A percentile compares a stretch with the other conserved stretches of the same genome.
phyloP scores from a whole-genome alignment of 139 green algal species.

The Micractinium sp. region DNA sequence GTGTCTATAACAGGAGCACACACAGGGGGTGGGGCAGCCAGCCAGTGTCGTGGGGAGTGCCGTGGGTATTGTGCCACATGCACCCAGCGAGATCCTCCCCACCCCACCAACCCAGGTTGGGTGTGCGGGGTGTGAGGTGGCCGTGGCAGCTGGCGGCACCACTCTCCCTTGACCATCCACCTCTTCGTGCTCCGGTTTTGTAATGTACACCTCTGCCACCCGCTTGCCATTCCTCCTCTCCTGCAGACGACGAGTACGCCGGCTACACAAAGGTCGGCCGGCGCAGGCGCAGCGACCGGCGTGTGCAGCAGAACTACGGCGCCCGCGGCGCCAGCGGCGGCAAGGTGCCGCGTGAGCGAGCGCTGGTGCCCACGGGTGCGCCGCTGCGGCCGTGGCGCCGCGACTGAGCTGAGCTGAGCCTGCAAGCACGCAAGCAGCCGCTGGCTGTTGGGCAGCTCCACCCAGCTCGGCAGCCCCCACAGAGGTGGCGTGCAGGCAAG shows the following conservation, averaged over 20 bases:
- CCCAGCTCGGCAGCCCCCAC: neutral
- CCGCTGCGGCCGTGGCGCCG: conserved; percentile 19
- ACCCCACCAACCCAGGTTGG: too few relatives aligned
- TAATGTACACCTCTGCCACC: neutral
- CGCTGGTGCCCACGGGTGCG: conserved; percentile 25
- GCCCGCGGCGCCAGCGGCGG: conserved; percentile 20
- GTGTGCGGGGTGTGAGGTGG: neutral
- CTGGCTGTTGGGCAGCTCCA: neutral
- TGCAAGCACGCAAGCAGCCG: neutral
- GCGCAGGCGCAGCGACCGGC: neutral
- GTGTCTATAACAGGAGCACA: too few relatives aligned
- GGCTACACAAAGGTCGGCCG: conserved; percentile 32
- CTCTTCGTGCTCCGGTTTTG: neutral
- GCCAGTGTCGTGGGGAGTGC: neutral
- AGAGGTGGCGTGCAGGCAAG: neutral
- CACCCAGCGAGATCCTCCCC: too few relatives aligned
- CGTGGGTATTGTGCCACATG: too few relatives aligned
- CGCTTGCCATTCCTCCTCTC: neutral
- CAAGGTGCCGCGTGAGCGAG: conserved; percentile 34
- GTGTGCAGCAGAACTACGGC: conserved; percentile 14
- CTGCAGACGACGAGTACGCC: conserved; percentile 36
- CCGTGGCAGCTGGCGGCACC: neutral
- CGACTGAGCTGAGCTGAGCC: neutral
- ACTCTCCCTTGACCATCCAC: neutral
- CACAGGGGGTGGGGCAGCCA: neutral